Base-by-base conservation (phyloP, 495 filamentous ascomycete species). In the Aspergillus funiculosus region DNA sequence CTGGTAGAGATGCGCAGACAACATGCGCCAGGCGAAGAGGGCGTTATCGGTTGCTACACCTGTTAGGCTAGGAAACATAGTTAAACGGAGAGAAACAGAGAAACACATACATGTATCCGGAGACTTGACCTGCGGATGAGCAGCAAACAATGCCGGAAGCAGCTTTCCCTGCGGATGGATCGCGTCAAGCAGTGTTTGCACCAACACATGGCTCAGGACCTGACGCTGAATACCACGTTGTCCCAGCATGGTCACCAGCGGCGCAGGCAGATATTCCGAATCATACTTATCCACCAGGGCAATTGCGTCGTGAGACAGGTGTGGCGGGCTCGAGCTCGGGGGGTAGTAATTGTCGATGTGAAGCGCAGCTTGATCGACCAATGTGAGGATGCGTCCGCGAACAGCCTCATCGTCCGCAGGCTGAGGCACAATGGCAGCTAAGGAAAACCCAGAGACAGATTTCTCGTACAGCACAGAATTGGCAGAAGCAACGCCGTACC, bases 271-370 rank as follows among this genome's bases (percentile, higher is more conserved):
- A 14, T 51, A 38, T 1, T 41, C 42, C 9, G 57, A 56, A 10
- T 63, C 46, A 44, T 54, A 58, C 10, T 46, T 15, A 11, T 22
- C 27, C 7, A 59, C 40, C 6, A 13, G 10, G 13, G 29, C 40
- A 6, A 28, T 26, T 5, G 13, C 35, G 4, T 56, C 40, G 1
- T 25, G 41, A 0, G 36, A 39, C 14, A 51, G 39, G 8, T 9
- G 19, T 19, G 24, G 20, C 10, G 26, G 10, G 2, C 26, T 20
- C n/a, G 27, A 17, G 8, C 27, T 26, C 6, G 42, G 26, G 3
- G 51, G 39, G 38, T 66, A 66, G 41, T 51, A 62, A 18, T 66
- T 64, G 18, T 63, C 60, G 18, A 66, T 44, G 20, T 66, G 60
- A 2, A 62, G 47, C 26, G 46, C 39, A 14, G 48, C 51, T 19